Base-by-base conservation (phyloP, 1,139 yeast genomes). In the Lodderomyces margitis region DNA sequence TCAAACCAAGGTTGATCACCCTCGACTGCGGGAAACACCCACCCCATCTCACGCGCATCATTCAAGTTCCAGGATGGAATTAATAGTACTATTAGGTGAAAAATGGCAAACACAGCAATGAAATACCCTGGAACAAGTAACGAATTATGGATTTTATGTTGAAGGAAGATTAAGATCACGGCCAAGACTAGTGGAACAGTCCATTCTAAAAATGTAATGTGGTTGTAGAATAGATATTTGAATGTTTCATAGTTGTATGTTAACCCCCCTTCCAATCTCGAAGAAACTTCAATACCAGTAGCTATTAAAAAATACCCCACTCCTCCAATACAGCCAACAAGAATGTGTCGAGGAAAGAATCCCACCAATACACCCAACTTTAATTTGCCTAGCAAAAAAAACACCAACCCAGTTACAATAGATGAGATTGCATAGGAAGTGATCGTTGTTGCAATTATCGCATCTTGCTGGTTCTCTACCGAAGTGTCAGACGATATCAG, bases 311-410 rank as follows among this genome's bases (percentile, higher is more conserved):
- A 92, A 65, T 87, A 91, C 1, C 98, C 98, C 38, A 92, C 98
- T 54, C 98, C 98, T 36, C 98, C 98, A 54, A 92, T 91, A 61
- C 98, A 92, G 1, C 98, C 98, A 21, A 92, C 95, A 34, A 92
- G 73, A 44, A 92, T 92, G 59, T 92, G 98, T 49, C 98, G 74
- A 0, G 98, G 98, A 69, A 92, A 92, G 59, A 89, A 92, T 0
- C 96, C 96, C 11, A 92, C 96, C 28, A 92, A 66, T 12, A 87
- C 77, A 3, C 98, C 98, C 34, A 92, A 67, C 46, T 73, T 77
- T 55, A 87, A 79, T 53, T 82, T 84, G 6, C 98, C 98, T 36
- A 92, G 70, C 2, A 74, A 39, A 52, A 78, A 81, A 56, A 92
- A 92, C 0, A 87, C 87, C 5, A 83, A 44, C 7, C 98, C 98